Evolutionary conservation across 441 rosid genomes (phyloP), one percentile per base, ranked within the genome.

Genomic region (Pelargonium myrrhifolium): DNA sequence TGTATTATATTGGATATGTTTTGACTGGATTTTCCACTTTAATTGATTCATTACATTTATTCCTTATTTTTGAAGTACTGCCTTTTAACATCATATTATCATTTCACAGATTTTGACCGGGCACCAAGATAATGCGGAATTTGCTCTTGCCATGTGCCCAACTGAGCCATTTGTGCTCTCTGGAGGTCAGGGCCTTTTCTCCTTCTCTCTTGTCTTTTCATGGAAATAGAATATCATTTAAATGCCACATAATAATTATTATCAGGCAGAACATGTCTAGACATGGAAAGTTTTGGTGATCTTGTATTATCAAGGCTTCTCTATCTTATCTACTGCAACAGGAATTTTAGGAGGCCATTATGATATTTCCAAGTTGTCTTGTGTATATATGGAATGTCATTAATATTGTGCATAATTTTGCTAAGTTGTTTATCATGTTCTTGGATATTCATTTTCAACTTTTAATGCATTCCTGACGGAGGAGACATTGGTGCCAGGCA

Each of bases 61-160:
- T 59, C 9, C 2, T 61, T 31, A 6, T 22, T 59, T 20, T 20
- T 59, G 26, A 55, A 14, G 31, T 43, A 26, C 40, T 22, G 22
- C 42, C 47, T 40, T 61, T 63, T 67, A 65, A 59, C 65, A 49
- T 45, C 10, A 70, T n/a, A 18, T 68, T 43, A 28, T 70, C 62
- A 60, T 76, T 64, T 68, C 81, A 77, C 84, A 95, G 99, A 84
- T 95, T 74, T 83, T 95, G 80, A 92, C 96, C 62, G 99, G 99
- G 60, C 99, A 95, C 79, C 87, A 83, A 79, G 99, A 95, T 72
- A 89, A 92, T 90, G 99, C 99, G 22, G 99, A 95, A 78, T 95
- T 89, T 77, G 99, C 99, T 73, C 98, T 95, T 72, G 96, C 99
- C 55, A 87, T 95, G 99, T 88, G 98, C 80, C 92, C 93, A 67